Conservation (phyloP, 2,329 filamentous ascomycete genomes). For the Boeremia exigua region DNA sequence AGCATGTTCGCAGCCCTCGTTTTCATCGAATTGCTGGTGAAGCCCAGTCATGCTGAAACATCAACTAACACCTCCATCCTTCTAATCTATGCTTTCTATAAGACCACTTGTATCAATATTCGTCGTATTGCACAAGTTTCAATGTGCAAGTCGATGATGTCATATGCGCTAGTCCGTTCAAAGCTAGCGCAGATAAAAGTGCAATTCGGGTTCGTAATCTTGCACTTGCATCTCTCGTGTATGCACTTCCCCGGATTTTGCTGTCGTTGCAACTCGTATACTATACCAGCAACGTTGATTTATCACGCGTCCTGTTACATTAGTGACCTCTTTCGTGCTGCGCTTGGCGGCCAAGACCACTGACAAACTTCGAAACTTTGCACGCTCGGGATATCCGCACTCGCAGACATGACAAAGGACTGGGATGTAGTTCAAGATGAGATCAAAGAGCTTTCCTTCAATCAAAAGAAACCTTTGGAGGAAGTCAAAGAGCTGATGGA, state of each 20-base stretch:
- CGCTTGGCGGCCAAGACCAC: background rate
- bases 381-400: background rate
- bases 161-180: background rate
- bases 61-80: too few species aligned
- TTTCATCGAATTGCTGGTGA: too few species aligned
- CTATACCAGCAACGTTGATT: background rate
- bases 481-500: conserved; percentile 46
- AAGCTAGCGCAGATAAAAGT: background rate
- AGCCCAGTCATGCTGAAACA: too few species aligned
- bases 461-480: conserved; percentile 41
- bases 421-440: conserved; percentile 37
- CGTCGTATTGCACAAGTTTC: too few species aligned
- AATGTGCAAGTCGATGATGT: background rate
- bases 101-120: too few species aligned
- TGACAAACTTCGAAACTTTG: background rate
- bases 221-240: background rate
- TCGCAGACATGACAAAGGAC: conserved; percentile 40
- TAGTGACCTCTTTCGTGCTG: background rate
- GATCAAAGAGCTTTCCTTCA: conserved; percentile 42
- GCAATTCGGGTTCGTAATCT: conserved; percentile 6
- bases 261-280: background rate
- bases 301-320: background rate
- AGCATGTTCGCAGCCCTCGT: too few species aligned
- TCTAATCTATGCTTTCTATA: too few species aligned
- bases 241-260: background rate